Base-by-base conservation (phyloP, 345 rosid species). In the Schrenkiella parvula region DNA sequence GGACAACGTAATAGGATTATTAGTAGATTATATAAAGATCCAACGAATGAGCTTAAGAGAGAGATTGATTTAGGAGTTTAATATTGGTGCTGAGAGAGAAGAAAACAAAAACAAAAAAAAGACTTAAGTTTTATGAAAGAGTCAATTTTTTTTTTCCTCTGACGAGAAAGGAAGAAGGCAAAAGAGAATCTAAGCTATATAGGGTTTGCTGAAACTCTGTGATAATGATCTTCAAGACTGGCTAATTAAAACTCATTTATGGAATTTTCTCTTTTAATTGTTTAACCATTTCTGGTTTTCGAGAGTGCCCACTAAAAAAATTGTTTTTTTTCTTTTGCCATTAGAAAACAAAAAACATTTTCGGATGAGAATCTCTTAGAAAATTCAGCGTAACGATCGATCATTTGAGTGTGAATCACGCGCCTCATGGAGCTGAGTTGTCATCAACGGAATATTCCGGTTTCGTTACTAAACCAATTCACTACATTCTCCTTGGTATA, bases 111-210 rank as follows among this genome's bases (percentile, higher is more conserved):
- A n/a, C n/a, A n/a, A 51, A 69, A 78, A 14, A 66, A 26, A 42
- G 25, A 46, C 37, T 32, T 25, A 43, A n/a, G 15, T 23, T 43
- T 53, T 15, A 50, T 35, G 50, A 34, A 42, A 43, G 57, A 31
- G 63, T 31, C 19, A 31, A 4, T 8, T 53, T 14, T 14, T 39
- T 4, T 56, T 6, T 26, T 3, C 1, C 5, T 63, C 37, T 46
- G 73, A 52, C 18, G 64, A 47, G 46, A 68, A 52, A 66, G 54
- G 39, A 55, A 65, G 70, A 74, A 18, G 1, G 17, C 69, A 75
- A 73, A 61, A 77, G 66, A 77, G 80, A 83, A 78, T 78, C 79
- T 58, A 66, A 73, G 43, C 44, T 63, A 48, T 59, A 58, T 73
- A 73, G 63, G 72, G 78, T 64, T 64, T 54, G 56, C 34, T 48